Evolutionary conservation across 1,139 yeast genomes (phyloP).

Genomic region (Geotrichum klebahnii): DNA sequence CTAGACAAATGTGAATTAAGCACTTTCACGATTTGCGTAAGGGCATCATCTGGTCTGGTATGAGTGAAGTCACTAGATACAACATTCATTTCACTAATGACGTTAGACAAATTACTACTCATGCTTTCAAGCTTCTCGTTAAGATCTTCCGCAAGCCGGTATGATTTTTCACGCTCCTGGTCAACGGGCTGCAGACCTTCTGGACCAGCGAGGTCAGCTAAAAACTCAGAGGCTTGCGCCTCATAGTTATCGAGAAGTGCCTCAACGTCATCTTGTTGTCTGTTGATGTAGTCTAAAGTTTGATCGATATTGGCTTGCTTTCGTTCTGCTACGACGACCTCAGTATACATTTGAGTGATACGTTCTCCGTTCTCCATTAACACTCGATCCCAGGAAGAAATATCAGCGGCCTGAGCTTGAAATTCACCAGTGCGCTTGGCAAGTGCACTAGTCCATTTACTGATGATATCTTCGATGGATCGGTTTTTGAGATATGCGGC

Average conservation of each 20-base stretch:
- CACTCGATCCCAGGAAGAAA: slow-evolving; percentile 80
- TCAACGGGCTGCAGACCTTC: slow-evolving; percentile 52
- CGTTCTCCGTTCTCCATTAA: slow-evolving; percentile 83
- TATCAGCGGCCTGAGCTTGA: slow-evolving; percentile 68
- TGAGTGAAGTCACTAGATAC: slow-evolving; percentile 81
- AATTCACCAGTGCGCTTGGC: slow-evolving; percentile 69
- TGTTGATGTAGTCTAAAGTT: slow-evolving; percentile 75
- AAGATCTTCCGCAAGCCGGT: slow-evolving; percentile 77
- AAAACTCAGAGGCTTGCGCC: slow-evolving; percentile 62
- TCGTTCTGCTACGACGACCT: slow-evolving; percentile 78
- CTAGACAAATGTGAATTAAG: slow-evolving; percentile 87
- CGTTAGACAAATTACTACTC: slow-evolving; percentile 68
- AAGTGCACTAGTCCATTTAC: slow-evolving; percentile 89
- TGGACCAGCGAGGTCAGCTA: slow-evolving; percentile 35
- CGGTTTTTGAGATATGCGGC: slow-evolving; percentile 83
- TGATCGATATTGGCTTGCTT: slow-evolving; percentile 84
- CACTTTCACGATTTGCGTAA: slow-evolving; percentile 65
- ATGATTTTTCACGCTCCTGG: slow-evolving; percentile 86
- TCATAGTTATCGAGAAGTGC: slow-evolving; percentile 79
- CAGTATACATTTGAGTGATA: slow-evolving; percentile 71
- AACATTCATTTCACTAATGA: slow-evolving; percentile 80
- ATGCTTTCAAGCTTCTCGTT: slow-evolving; percentile 76
- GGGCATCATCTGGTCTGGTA: slow-evolving; percentile 47
- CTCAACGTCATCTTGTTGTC: slow-evolving; percentile 90
- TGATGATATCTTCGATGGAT: slow-evolving; percentile 85